These are phyloP conservation scores for Guyanaporus albipodus DNA, from an alignment of 768 basidiomycete genomes.

Conservation along the genomic window DNA sequence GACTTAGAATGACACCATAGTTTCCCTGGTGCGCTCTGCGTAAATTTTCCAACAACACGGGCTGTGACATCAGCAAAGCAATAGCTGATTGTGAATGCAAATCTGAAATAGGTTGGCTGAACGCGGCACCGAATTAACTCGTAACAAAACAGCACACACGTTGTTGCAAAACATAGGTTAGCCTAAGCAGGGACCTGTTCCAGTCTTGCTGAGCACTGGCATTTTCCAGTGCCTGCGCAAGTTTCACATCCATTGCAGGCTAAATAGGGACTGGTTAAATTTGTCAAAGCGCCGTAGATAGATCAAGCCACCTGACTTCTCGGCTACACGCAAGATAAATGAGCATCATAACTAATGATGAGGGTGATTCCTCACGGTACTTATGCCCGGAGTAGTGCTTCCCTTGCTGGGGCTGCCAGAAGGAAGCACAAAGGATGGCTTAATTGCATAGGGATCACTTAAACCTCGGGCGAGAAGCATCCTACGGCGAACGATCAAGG, in stretches of 20 bases:
- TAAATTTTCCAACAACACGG: constrained; percentile 76
- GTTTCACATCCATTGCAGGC: constrained; percentile 51
- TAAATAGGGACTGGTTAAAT: constrained; percentile 14
- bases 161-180: constrained; percentile 80
- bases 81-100: constrained; percentile 78
- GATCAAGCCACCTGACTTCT: constrained; percentile 27
- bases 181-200: constrained; percentile 66
- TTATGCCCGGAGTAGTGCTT: constrained; percentile 36
- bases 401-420: constrained; percentile 14
- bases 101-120: constrained; percentile 38
- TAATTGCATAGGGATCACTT: constrained; percentile 72
- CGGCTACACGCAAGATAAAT: constrained; percentile 16
- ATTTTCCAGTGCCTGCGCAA: constrained; percentile 66
- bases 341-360: neutral
- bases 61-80: constrained; percentile 76
- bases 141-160: constrained; percentile 38
- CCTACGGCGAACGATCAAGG: constrained; percentile 78
- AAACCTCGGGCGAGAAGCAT: constrained; percentile 60
- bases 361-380: constrained; percentile 40
- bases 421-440: constrained; percentile 19
- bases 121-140: neutral
- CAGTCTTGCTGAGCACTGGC: constrained; percentile 77
- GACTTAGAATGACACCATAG: constrained; percentile 85
- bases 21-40: constrained; percentile 90
- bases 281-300: neutral